Conservation (phyloP, 169 alveolate genomes). For the Cryptosporidium viatorum region DNA sequence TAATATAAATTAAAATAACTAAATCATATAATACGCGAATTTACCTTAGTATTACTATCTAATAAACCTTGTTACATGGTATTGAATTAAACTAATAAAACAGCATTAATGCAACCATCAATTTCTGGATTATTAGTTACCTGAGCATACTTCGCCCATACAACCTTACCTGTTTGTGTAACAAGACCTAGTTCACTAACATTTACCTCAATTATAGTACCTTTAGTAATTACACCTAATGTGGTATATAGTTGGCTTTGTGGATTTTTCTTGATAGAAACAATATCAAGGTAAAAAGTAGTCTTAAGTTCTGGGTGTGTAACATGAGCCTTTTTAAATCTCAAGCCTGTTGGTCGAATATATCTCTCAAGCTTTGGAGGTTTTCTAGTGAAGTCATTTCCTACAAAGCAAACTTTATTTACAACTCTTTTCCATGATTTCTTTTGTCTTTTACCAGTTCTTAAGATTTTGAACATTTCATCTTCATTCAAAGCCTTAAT, state of each 20-base stretch:
- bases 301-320: constrained; percentile 98
- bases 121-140: constrained; percentile 99
- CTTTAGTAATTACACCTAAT: constrained; percentile 98
- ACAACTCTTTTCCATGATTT: constrained; percentile 99
- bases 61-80: neutral
- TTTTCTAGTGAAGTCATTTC: constrained; percentile 98
- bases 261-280: constrained; percentile 98
- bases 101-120: constrained; percentile 99
- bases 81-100: constrained; percentile 91
- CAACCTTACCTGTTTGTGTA: constrained; percentile 98
- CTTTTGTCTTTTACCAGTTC: constrained; percentile 95
- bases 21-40: neutral
- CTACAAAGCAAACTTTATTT: constrained; percentile 97
- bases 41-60: neutral
- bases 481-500: constrained; percentile 92
- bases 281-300: constrained; percentile 93
- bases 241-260: constrained; percentile 95
- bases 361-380: constrained; percentile 99
- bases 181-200: constrained; percentile 99
- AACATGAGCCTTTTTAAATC: constrained; percentile 98
- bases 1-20: neutral
- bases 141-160: constrained; percentile 99
- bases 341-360: constrained; percentile 97
- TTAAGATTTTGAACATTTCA: constrained; percentile 93
- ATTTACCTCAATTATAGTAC: constrained; percentile 97